A percentile compares a stretch with the other conserved stretches of the same genome.
Evolutionary conservation across 495 filamentous ascomycete genomes (phyloP).

Genomic region (Aspergillus funiculosus): DNA sequence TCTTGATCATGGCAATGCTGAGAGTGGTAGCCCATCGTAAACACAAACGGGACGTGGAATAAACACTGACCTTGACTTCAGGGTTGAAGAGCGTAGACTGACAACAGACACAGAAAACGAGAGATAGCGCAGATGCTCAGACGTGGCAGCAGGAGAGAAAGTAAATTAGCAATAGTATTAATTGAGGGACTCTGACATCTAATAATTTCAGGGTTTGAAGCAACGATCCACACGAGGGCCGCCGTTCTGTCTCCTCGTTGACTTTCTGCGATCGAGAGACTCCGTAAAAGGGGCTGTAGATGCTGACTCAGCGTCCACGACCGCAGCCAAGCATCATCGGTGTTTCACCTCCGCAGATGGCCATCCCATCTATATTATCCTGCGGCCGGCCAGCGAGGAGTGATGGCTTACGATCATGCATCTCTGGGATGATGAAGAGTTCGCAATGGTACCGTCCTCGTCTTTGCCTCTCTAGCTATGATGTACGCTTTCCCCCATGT

Average conservation of each 20-base stretch:
- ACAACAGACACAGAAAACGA: background rate
- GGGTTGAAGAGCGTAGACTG: background rate
- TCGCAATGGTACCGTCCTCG: too few relatives aligned
- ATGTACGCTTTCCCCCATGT: too few relatives aligned
- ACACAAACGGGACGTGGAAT: conserved; percentile 12
- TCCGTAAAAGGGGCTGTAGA: conserved; percentile 38
- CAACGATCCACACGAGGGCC: conserved; percentile 22
- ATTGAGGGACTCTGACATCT: conserved; percentile 13
- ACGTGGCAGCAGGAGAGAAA: conserved; percentile 2
- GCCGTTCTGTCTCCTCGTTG: background rate
- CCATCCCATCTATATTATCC: background rate
- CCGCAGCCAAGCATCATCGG: conserved; percentile 18
- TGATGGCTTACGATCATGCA: background rate
- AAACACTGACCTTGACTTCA: conserved; percentile 15
- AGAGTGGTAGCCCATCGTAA: conserved; percentile 2
- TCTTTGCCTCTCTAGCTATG: too few relatives aligned
- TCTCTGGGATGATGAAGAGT: too few relatives aligned
- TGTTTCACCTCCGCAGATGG: conserved; percentile 21
- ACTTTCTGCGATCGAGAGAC: conserved; percentile 5
- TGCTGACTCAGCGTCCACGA: conserved; percentile 28
- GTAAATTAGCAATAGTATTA: conserved; percentile 1
- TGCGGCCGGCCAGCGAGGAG: background rate
- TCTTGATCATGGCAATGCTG: conserved; percentile 7
- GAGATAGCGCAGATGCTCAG: background rate
- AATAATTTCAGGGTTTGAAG: conserved; percentile 19